These are phyloP conservation scores for Gamarada debralockiae DNA, from an alignment of 495 filamentous ascomycete genomes.

Conservation along the genomic window DNA sequence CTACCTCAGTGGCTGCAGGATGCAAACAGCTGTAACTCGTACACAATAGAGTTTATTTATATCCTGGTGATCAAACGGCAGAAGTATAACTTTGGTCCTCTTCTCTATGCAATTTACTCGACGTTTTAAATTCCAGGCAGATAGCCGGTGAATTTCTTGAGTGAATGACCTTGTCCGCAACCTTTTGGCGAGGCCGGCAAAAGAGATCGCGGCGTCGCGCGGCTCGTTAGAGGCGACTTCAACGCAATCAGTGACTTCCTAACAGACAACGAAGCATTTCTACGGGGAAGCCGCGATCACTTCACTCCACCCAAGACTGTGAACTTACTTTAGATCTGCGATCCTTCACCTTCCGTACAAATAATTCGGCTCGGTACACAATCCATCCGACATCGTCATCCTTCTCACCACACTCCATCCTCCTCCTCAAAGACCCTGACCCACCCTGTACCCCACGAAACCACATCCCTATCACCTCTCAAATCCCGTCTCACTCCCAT, in stretches of 20 bases:
- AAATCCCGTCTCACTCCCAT: not conserved
- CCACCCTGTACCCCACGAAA: slow-evolving; percentile 4
- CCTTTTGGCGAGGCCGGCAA: slow-evolving; percentile 2
- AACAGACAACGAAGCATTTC: not conserved
- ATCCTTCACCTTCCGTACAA: no score
- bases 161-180: not conserved
- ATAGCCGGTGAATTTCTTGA: no score
- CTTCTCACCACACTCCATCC: not conserved
- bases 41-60: no score
- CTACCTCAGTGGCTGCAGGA: not conserved
- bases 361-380: not conserved
- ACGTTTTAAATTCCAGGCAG: no score
- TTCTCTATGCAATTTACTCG: no score
- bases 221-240: not conserved
- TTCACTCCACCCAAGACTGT: no score
- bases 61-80: no score
- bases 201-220: not conserved
- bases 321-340: no score
- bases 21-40: not conserved
- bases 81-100: no score
- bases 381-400: slow-evolving; percentile 1
- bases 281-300: no score
- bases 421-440: not conserved
- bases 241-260: not conserved
- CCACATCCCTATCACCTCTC: not conserved